phyloP scores from a whole-genome alignment of 306 rosid species.

The Prunus campanulata region DNA sequence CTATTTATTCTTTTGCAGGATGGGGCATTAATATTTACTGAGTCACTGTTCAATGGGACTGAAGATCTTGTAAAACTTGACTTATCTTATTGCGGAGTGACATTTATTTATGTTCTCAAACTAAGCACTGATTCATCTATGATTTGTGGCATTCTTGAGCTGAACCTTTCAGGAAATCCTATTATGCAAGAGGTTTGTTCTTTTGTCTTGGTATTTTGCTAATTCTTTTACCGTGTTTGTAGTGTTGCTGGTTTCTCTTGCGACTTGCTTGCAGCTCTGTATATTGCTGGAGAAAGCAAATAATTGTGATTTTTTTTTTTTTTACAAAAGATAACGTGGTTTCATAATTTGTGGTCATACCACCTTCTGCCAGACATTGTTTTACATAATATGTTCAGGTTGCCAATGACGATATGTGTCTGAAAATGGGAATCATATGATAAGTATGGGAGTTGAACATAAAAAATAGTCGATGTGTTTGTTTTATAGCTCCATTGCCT shows the following conservation, averaged over 20 bases:
- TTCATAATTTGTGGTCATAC: too few relatives aligned
- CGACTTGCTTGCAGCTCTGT: too few relatives aligned
- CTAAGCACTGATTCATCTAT: slow-evolving; percentile 33
- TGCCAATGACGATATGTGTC: not conserved
- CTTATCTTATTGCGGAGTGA: slow-evolving; percentile 68
- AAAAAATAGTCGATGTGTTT: too few relatives aligned
- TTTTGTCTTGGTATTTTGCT: slow-evolving; percentile 7
- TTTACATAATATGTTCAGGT: too few relatives aligned
- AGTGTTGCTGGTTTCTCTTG: slow-evolving; percentile 6
- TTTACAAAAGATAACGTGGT: too few relatives aligned
- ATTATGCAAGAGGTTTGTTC: slow-evolving; percentile 63
- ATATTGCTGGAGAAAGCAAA: too few relatives aligned
- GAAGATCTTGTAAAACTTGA: slow-evolving; percentile 75
- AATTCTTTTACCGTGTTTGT: not conserved
- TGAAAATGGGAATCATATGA: not conserved
- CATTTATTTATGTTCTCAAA: slow-evolving; percentile 39
- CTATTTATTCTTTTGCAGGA: slow-evolving; percentile 48
- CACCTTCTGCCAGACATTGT: too few relatives aligned
- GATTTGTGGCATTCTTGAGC: slow-evolving; percentile 57
- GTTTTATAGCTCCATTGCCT: not conserved
- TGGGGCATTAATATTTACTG: slow-evolving; percentile 51
- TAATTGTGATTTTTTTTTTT: too few relatives aligned
- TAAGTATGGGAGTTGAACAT: not conserved
- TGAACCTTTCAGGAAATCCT: slow-evolving; percentile 80
- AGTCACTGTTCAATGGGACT: slow-evolving; percentile 49